phyloP scores from a whole-genome alignment of 768 basidiomycete genomes.

The Chlorophyllum brunneum region DNA sequence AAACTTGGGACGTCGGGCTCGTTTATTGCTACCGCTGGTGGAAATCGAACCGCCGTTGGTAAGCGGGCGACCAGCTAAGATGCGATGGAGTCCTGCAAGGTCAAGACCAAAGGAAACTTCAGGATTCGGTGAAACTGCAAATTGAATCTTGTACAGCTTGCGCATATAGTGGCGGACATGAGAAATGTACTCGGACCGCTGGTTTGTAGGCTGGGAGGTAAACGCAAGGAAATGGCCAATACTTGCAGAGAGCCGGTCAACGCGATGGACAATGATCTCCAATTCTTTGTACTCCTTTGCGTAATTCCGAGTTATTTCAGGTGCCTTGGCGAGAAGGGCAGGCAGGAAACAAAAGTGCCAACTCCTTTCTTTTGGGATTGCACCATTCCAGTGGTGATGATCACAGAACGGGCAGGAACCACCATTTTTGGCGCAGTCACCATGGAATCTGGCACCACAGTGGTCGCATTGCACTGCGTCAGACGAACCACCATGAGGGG shows the following conservation, averaged over 20 bases:
- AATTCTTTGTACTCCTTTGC: conserved; percentile 79
- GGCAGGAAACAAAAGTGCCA: conserved; percentile 85
- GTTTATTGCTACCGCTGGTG: conserved; percentile 39
- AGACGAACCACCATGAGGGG: conserved; percentile 67
- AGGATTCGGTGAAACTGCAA: conserved; percentile 78
- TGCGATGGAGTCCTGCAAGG: conserved; percentile 77
- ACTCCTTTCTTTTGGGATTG: conserved; percentile 75
- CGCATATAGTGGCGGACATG: conserved; percentile 91
- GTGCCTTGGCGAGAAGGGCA: conserved; percentile 64
- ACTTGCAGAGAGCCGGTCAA: conserved; percentile 68
- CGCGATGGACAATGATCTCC: conserved; percentile 73
- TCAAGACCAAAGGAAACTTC: conserved; percentile 82
- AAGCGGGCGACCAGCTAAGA: conserved; percentile 63
- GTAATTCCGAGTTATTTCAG: conserved; percentile 74
- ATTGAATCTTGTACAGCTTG: conserved; percentile 85
- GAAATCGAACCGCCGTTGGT: conserved; percentile 4
- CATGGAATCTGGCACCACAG: conserved; percentile 84
- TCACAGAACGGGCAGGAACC: conserved; percentile 92
- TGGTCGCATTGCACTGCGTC: conserved; percentile 91
- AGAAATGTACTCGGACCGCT: conserved; percentile 70
- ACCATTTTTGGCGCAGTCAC: conserved; percentile 80
- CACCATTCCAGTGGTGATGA: conserved; percentile 88
- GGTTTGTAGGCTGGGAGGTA: conserved; percentile 64
- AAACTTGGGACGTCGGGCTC: conserved; percentile 53
- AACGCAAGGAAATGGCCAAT: conserved; percentile 81